phyloP scores from a whole-genome alignment of 108 stramenopile genomes.

The Cyclostephanos invisitatus region DNA sequence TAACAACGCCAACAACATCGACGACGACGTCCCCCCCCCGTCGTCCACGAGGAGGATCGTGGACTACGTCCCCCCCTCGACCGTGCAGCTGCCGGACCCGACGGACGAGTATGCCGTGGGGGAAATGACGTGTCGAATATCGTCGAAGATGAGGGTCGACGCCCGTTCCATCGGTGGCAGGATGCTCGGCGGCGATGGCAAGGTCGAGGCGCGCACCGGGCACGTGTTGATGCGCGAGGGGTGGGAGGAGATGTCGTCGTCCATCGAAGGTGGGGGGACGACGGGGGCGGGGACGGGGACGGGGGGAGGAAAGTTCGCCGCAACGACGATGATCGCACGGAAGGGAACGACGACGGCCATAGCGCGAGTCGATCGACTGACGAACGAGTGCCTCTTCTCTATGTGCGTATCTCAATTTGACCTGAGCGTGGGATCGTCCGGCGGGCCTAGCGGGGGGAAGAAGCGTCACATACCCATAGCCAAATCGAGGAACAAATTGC shows the following conservation, averaged over 20 bases:
- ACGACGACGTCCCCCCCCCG: neutral
- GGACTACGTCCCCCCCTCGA: slow-evolving; percentile 44
- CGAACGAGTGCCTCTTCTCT: slow-evolving; percentile 46
- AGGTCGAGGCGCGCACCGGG: slow-evolving; percentile 47
- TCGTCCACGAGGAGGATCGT: slow-evolving; percentile 5
- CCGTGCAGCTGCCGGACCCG: slow-evolving; percentile 37
- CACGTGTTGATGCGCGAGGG: slow-evolving; percentile 28
- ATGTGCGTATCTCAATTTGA: slow-evolving; percentile 49
- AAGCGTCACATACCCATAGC: slow-evolving; percentile 50
- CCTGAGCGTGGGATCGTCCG: slow-evolving; percentile 32
- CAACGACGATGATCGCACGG: slow-evolving; percentile 1
- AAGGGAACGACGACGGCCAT: neutral
- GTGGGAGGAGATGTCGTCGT: slow-evolving; percentile 27
- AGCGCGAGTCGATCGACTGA: slow-evolving; percentile 31
- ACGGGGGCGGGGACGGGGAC: slow-evolving; percentile 1
- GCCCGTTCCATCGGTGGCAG: slow-evolving; percentile 37
- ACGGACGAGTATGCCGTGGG: slow-evolving; percentile 47
- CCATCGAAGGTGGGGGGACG: neutral
- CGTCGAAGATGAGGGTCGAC: slow-evolving; percentile 35
- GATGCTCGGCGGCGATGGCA: slow-evolving; percentile 35
- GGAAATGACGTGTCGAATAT: slow-evolving; percentile 47
- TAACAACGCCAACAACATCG: neutral
- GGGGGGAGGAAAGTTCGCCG: neutral
- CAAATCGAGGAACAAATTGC: slow-evolving; percentile 67
- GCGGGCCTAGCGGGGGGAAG: slow-evolving; percentile 44